These are phyloP conservation scores for Persicaria tinctoria DNA, from an alignment of 148 eudicot genomes.

Conservation along the genomic window DNA sequence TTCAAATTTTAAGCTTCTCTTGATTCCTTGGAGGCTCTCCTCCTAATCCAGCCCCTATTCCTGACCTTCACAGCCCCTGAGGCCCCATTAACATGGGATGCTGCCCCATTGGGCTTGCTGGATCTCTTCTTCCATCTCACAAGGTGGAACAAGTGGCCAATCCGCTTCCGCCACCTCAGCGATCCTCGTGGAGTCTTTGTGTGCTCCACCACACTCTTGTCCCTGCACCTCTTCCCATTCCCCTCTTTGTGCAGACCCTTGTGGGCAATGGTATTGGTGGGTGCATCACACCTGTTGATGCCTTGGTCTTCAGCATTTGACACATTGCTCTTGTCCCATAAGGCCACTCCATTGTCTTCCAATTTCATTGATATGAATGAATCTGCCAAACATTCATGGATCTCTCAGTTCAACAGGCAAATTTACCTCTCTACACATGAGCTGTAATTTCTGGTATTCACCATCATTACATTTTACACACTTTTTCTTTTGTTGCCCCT, in stretches of 20 bases:
- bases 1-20: background rate
- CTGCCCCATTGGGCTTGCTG: background rate
- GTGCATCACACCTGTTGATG: background rate
- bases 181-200: background rate
- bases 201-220: conserved; percentile 12
- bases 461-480: background rate
- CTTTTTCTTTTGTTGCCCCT: background rate
- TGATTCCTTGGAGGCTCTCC: background rate
- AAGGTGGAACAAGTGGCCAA: conserved; percentile 9
- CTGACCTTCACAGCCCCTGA: background rate
- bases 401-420: background rate
- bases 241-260: background rate
- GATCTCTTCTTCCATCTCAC: conserved; percentile 4
- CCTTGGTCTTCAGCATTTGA: background rate
- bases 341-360: conserved; percentile 2
- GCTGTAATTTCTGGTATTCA: background rate
- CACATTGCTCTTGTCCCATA: background rate
- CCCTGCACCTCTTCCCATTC: background rate
- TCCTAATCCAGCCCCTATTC: conserved; percentile 5
- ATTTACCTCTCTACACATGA: background rate
- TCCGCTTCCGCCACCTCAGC: conserved; percentile 11
- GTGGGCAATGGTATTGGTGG: background rate
- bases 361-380: conserved; percentile 14
- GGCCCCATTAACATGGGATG: conserved; percentile 1
- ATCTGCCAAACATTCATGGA: background rate